Evolutionary conservation across 129 eudicot species (phyloP).

Genomic region (Lonicera japonica): DNA sequence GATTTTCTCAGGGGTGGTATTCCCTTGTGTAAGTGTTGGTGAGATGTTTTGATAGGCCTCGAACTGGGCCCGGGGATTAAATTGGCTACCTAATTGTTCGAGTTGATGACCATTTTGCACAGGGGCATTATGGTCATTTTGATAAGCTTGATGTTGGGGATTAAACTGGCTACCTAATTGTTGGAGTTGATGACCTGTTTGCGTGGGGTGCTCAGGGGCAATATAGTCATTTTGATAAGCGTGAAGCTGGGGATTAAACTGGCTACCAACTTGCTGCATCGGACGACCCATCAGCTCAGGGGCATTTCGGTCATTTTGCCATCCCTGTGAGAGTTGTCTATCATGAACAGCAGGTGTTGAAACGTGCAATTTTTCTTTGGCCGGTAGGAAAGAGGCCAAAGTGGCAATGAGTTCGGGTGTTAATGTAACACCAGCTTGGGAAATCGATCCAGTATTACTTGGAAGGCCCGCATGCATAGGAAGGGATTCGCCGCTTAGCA

Average conservation of each 20-base stretch:
- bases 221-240: no score
- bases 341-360: slow-evolving; percentile 24
- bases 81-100: slow-evolving; percentile 36
- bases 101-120: slow-evolving; percentile 20
- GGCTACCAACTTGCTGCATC: no score
- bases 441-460: slow-evolving; percentile 15
- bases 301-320: slow-evolving; percentile 38
- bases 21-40: slow-evolving; percentile 19
- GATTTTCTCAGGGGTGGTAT: slow-evolving; percentile 22
- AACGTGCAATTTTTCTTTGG: slow-evolving; percentile 32
- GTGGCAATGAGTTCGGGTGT: slow-evolving; percentile 91
- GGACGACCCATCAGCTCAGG: slow-evolving; percentile 13
- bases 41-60: slow-evolving; percentile 24
- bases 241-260: slow-evolving; percentile 19
- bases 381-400: slow-evolving; percentile 52
- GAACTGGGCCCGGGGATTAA: slow-evolving; percentile 26
- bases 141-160: no score
- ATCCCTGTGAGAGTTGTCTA: slow-evolving; percentile 20
- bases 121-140: no score
- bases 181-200: no score
- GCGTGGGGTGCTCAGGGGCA: slow-evolving; percentile 13
- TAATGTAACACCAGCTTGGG: slow-evolving; percentile 47
- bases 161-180: no score
- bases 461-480: not conserved
- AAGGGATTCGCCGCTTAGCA: not conserved